Percentiles rank a stretch among this genome's conserved stretches.
phyloP scores from a whole-genome alignment of 305 asterid species.

The Solanum hybrid region DNA sequence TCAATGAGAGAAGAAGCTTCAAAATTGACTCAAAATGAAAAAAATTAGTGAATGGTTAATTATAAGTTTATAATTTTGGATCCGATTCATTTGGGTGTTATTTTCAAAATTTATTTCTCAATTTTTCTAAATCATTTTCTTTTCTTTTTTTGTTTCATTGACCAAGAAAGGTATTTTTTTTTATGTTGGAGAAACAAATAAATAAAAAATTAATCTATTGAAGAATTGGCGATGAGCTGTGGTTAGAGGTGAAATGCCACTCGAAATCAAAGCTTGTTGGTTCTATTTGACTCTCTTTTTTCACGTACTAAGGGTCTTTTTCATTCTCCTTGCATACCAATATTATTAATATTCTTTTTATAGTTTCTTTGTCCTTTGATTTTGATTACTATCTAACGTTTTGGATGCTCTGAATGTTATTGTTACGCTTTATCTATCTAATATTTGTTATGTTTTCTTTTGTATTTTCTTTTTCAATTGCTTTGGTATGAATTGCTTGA shows the following conservation, averaged over 20 bases:
- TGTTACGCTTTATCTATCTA: not conserved
- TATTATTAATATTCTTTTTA: not conserved
- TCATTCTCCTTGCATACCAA: not conserved
- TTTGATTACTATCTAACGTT: not conserved
- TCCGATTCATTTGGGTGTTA: not conserved
- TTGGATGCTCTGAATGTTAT: not conserved
- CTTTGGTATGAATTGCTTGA: not conserved
- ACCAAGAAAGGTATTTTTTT: not conserved
- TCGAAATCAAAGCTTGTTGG: not conserved
- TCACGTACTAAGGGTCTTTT: not conserved
- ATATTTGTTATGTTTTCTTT: not conserved
- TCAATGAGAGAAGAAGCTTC: not conserved
- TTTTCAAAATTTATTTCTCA: not conserved
- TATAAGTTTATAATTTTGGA: not conserved
- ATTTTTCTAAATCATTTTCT: not conserved
- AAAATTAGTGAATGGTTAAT: not conserved
- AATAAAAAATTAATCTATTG: not conserved
- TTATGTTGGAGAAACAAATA: not conserved
- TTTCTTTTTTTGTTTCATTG: not conserved
- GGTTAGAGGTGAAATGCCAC: not conserved
- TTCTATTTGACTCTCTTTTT: not conserved
- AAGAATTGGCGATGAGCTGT: fast-evolving
- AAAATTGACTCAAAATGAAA: not conserved
- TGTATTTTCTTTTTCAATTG: not conserved
- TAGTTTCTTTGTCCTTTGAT: not conserved